phyloP scores from a whole-genome alignment of 139 green algal genomes.

The Astrephomene gubernaculifera region DNA sequence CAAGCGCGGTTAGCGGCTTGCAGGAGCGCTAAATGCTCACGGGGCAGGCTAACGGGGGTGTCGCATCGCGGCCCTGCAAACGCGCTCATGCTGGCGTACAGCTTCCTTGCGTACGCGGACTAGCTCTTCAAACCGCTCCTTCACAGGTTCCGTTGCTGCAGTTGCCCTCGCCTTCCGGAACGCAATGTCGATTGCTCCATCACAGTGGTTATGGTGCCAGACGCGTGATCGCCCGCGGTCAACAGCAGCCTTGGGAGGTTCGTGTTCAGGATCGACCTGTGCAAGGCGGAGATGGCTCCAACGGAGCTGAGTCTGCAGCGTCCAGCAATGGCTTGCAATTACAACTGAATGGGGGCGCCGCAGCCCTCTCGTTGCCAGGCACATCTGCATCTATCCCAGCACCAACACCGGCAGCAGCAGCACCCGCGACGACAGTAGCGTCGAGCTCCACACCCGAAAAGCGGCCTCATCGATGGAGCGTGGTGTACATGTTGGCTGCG shows the following conservation, averaged over 20 bases:
- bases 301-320: not conserved
- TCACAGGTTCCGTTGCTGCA: too few species aligned
- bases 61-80: not conserved
- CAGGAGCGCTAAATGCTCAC: conserved; percentile 31
- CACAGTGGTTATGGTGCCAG: not conserved
- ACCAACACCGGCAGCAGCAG: not conserved
- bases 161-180: too few species aligned
- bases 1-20: too few species aligned
- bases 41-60: not conserved
- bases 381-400: not conserved
- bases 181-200: too few species aligned
- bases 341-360: conserved; percentile 5
- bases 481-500: conserved; percentile 51
- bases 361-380: not conserved
- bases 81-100: conserved; percentile 7
- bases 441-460: too few species aligned
- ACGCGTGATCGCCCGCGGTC: not conserved
- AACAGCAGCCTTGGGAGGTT: conserved; percentile 17
- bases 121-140: not conserved
- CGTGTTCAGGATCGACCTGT: not conserved
- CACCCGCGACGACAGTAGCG: too few species aligned
- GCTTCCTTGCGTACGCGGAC: conserved; percentile 4
- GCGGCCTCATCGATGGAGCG: conserved; percentile 47
- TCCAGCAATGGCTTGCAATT: not conserved
- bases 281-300: not conserved